These are phyloP conservation scores for Syzygium jambos DNA, from an alignment of 345 rosid genomes.

Conservation along the genomic window DNA sequence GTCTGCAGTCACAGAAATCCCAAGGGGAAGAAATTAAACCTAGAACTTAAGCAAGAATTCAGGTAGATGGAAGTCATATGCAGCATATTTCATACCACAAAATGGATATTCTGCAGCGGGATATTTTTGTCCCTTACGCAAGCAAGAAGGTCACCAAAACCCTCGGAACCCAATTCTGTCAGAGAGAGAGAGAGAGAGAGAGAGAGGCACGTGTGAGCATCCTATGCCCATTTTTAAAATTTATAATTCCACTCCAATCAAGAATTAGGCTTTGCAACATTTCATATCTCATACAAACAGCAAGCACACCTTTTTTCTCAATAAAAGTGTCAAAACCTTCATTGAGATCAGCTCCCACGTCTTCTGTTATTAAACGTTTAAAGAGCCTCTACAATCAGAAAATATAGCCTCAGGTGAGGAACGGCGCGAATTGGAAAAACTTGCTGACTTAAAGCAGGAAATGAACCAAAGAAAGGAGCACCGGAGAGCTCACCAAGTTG, in stretches of 20 bases:
- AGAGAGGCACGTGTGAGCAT: neutral
- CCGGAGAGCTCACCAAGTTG: constrained; percentile 53
- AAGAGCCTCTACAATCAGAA: constrained; percentile 63
- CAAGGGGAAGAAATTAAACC: neutral
- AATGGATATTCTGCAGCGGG: constrained; percentile 86
- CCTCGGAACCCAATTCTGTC: constrained; percentile 83
- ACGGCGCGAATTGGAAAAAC: neutral
- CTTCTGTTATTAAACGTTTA: constrained; percentile 67
- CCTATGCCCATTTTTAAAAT: neutral
- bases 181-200: constrained; percentile 1
- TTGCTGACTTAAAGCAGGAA: neutral
- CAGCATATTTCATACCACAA: constrained; percentile 58
- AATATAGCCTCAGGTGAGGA: constrained; percentile 5
- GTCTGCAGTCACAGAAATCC: constrained; percentile 37
- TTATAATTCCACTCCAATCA: neutral
- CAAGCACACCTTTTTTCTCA: constrained; percentile 60
- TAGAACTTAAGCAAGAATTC: neutral
- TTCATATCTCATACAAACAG: neutral
- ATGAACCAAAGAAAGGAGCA: neutral
- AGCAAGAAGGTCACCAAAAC: constrained; percentile 81
- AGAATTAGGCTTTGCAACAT: neutral
- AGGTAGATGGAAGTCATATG: constrained; percentile 1
- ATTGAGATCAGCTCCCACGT: constrained; percentile 87
- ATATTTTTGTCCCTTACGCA: constrained; percentile 78
- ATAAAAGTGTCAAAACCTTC: constrained; percentile 83